Base-by-base conservation (phyloP, 75 land plant species). In the Ceratopteris richardii region DNA sequence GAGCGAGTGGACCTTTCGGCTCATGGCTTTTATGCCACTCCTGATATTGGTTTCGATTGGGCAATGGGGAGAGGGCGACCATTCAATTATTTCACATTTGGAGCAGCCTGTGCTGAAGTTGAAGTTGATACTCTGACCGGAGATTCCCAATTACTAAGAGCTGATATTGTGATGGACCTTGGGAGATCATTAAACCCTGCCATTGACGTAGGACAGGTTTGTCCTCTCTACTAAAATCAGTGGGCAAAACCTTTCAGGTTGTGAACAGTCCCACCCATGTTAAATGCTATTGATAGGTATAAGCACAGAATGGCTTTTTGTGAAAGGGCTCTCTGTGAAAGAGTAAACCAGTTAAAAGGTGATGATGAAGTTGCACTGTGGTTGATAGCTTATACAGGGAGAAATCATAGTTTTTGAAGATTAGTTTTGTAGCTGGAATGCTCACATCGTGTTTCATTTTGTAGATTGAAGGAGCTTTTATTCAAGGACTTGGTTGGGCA, bases 381-480 rank as follows among this genome's bases (percentile, higher is more conserved):
- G n/a, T n/a, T n/a, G n/a, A n/a, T n/a, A n/a, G n/a, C n/a, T n/a
- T n/a, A n/a, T n/a, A n/a, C n/a, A n/a, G n/a, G n/a, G n/a, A n/a
- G n/a, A n/a, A n/a, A n/a, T n/a, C n/a, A n/a, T n/a, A n/a, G n/a
- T n/a, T n/a, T n/a, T n/a, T n/a, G n/a, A n/a, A n/a, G n/a, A n/a
- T n/a, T n/a, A n/a, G n/a, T n/a, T n/a, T n/a, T n/a, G n/a, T n/a
- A n/a, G n/a, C n/a, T n/a, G n/a, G n/a, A n/a, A n/a, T n/a, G n/a
- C n/a, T n/a, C n/a, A n/a, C n/a, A n/a, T n/a, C n/a, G n/a, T n/a
- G n/a, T n/a, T n/a, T n/a, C n/a, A n/a, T n/a, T n/a, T n/a, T n/a
- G n/a, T 80, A 88, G 94, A 75, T 91, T 41, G 97, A 91, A 78
- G 97, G 97, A 58, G 97, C 81, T 26, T 91, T 87, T 77, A 54